Percentiles rank a stretch among this genome's conserved stretches.
These are phyloP conservation scores for Fusarium dlaminii DNA, from an alignment of 2,329 filamentous ascomycete species.

Conservation along the genomic window DNA sequence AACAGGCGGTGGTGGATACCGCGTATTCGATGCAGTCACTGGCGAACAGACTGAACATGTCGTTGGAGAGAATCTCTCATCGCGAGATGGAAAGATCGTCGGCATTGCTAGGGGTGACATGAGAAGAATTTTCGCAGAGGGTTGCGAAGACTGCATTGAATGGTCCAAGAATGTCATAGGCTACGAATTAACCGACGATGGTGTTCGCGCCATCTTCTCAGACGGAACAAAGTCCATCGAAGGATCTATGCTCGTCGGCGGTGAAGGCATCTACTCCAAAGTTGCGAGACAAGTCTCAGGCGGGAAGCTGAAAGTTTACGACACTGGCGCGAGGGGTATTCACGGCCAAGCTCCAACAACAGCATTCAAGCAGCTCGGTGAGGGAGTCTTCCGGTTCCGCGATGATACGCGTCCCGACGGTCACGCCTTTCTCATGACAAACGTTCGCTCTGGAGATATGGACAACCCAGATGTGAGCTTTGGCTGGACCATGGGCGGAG, in stretches of 20 bases:
- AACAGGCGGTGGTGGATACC: constrained; percentile 65
- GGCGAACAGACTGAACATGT: constrained; percentile 53
- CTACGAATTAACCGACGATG: constrained; percentile 64
- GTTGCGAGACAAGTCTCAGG: constrained; percentile 68
- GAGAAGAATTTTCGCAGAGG: constrained; percentile 66
- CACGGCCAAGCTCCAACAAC: constrained; percentile 71
- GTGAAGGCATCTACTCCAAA: constrained; percentile 70
- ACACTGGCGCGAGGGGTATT: constrained; percentile 70
- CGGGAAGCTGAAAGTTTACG: constrained; percentile 68
- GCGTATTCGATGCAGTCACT: constrained; percentile 61
- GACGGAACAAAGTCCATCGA: constrained; percentile 68
- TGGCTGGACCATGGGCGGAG: constrained; percentile 70
- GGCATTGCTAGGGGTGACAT: constrained; percentile 72
- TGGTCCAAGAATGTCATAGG: constrained; percentile 66
- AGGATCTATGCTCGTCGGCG: constrained; percentile 67
- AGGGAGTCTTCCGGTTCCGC: constrained; percentile 67
- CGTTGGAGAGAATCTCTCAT: constrained; percentile 51
- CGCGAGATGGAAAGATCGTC: constrained; percentile 66
- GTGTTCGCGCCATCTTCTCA: constrained; percentile 66
- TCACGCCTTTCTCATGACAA: constrained; percentile 67
- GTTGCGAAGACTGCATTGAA: constrained; percentile 63
- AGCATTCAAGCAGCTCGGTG: constrained; percentile 69
- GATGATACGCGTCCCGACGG: constrained; percentile 60
- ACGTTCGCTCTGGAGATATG: constrained; percentile 68
- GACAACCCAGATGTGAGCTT: constrained; percentile 65